These are phyloP conservation scores for Neonectria ditissima DNA, from an alignment of 2,329 filamentous ascomycete species.

Conservation along the genomic window DNA sequence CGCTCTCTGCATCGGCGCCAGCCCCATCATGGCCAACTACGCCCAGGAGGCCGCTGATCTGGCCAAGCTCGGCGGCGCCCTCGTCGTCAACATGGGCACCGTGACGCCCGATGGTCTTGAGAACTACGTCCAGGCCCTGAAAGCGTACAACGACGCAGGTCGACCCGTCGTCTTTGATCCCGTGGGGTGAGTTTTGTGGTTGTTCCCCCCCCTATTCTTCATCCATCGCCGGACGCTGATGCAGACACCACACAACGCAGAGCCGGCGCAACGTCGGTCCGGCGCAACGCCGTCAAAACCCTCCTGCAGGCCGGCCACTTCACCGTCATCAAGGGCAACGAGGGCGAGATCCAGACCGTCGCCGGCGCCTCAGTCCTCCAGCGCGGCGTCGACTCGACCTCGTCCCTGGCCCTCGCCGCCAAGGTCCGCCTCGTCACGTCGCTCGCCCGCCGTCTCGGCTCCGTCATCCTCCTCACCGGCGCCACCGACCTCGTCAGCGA, in stretches of 20 bases:
- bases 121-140: slow-evolving; percentile 79
- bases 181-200: slow-evolving; percentile 74
- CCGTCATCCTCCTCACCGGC: slow-evolving; percentile 88
- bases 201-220: background rate
- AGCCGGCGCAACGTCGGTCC: slow-evolving; percentile 82
- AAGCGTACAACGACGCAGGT: slow-evolving; percentile 82
- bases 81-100: slow-evolving; percentile 97
- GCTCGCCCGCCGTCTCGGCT: slow-evolving; percentile 75
- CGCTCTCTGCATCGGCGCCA: slow-evolving; percentile 84
- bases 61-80: slow-evolving; percentile 78
- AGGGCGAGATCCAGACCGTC: slow-evolving; percentile 84
- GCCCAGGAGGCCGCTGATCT: slow-evolving; percentile 85
- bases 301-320: slow-evolving; percentile 82
- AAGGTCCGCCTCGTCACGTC: slow-evolving; percentile 72
- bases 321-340: slow-evolving; percentile 93
- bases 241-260: slow-evolving; percentile 49
- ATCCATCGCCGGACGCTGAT: background rate
- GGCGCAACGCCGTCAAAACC: slow-evolving; percentile 76
- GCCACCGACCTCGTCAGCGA: slow-evolving; percentile 82
- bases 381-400: slow-evolving; percentile 85
- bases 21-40: slow-evolving; percentile 94
- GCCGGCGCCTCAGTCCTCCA: slow-evolving; percentile 70
- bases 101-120: slow-evolving; percentile 79
- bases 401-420: slow-evolving; percentile 61
- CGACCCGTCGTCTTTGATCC: slow-evolving; percentile 88